Evolutionary conservation across 2,329 filamentous ascomycete species (phyloP).

Genomic region (Exophiala spinifera): DNA sequence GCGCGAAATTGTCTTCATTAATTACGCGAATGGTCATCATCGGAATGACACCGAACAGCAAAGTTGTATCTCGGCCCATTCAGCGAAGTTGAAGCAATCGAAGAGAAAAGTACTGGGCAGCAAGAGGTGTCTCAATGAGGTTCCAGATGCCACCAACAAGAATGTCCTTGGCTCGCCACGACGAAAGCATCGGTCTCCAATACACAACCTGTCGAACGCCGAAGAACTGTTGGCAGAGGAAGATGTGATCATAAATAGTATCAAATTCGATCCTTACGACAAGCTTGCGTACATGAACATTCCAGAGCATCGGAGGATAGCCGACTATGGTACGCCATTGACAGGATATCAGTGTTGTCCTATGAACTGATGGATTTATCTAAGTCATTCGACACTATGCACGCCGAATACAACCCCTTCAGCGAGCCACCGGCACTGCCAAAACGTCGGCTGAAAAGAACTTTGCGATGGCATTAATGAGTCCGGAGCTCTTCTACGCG

Average conservation of each 20-base stretch:
- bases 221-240: too few species aligned
- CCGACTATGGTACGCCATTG: background rate
- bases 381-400: slow-evolving; percentile 6
- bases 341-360: background rate
- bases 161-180: too few species aligned
- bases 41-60: slow-evolving; percentile 8
- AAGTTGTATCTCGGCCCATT: slow-evolving; percentile 1
- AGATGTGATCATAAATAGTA: background rate
- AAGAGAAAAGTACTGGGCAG: slow-evolving; percentile 24
- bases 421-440: background rate
- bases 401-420: slow-evolving; percentile 3
- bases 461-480: slow-evolving; percentile 4
- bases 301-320: slow-evolving; percentile 1
- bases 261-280: background rate
- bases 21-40: slow-evolving; percentile 9
- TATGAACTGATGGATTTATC: background rate
- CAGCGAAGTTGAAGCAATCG: slow-evolving; percentile 3
- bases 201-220: too few species aligned
- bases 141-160: slow-evolving; percentile 27
- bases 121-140: slow-evolving; percentile 33
- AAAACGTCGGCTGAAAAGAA: background rate
- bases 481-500: slow-evolving; percentile 6
- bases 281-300: background rate
- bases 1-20: slow-evolving; percentile 5
- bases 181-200: too few species aligned